Evolutionary conservation across 495 filamentous ascomycete species (phyloP).

Genomic region (Rusavskia elegans): DNA sequence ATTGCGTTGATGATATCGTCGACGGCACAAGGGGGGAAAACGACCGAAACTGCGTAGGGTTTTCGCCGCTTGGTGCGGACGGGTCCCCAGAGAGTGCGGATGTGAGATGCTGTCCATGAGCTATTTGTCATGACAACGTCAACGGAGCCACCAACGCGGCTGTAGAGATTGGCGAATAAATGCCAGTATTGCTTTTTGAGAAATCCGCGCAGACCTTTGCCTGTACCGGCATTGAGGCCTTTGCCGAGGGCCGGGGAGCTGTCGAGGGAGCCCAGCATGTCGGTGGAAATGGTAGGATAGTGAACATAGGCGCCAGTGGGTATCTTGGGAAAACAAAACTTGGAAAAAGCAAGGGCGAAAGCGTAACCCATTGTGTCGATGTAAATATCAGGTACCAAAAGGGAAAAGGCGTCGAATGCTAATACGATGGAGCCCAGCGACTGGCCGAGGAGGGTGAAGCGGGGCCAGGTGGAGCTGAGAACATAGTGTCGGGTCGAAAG

Average conservation of each 20-base stretch:
- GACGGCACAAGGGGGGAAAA: conserved; percentile 88
- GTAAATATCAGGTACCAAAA: conserved; percentile 84
- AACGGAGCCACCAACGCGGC: conserved; percentile 59
- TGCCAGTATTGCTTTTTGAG: conserved; percentile 73
- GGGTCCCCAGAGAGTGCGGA: conserved; percentile 62
- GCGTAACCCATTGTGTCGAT: conserved; percentile 98
- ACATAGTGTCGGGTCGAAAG: conserved; percentile 76
- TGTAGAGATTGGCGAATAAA: conserved; percentile 67
- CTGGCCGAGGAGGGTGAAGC: conserved; percentile 89
- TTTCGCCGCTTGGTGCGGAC: conserved; percentile 22
- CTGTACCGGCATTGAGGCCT: conserved; percentile 71
- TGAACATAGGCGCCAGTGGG: conserved; percentile 92
- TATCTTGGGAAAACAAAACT: conserved; percentile 63
- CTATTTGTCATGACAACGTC: conserved; percentile 97
- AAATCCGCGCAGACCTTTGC: conserved; percentile 46
- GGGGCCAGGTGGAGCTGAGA: conserved; percentile 68
- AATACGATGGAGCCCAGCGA: conserved; percentile 73
- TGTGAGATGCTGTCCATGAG: conserved; percentile 80
- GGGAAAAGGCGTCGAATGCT: conserved; percentile 83
- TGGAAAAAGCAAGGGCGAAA: conserved; percentile 69
- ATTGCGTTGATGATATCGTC: conserved; percentile 59
- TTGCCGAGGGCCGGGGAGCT: conserved; percentile 38
- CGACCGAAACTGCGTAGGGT: conserved; percentile 34
- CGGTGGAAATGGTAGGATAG: conserved; percentile 95
- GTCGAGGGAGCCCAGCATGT: conserved; percentile 81